Percentiles rank a stretch among this genome's conserved stretches.
Conservation (phyloP, 2,329 filamentous ascomycete species). For the Colletotrichum neosansevieriae region DNA sequence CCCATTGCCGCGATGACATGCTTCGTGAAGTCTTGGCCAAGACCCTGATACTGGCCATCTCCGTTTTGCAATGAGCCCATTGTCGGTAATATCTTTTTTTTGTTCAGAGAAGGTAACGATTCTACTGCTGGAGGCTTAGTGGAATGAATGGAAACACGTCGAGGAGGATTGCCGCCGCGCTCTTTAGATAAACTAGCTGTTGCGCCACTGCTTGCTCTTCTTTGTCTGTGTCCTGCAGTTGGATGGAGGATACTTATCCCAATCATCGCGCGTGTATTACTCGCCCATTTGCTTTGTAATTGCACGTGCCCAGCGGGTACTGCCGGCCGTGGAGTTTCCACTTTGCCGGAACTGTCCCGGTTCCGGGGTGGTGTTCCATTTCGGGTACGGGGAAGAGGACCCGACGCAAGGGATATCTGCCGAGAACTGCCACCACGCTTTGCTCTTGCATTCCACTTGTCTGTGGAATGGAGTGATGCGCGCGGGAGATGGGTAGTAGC, state of each 20-base stretch:
- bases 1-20: constrained; percentile 81
- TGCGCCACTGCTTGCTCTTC: not conserved
- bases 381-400: constrained; percentile 29
- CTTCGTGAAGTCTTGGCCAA: constrained; percentile 72
- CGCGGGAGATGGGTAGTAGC: constrained; percentile 4
- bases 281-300: constrained; percentile 13
- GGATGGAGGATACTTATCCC: constrained; percentile 17
- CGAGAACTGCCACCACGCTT: constrained; percentile 11
- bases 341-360: not conserved
- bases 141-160: not conserved
- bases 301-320: constrained; percentile 29
- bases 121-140: not conserved
- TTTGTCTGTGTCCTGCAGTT: constrained; percentile 10
- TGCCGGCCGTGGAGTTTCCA: constrained; percentile 8
- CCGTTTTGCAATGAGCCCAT: constrained; percentile 38
- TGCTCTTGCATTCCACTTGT: not conserved
- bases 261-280: constrained; percentile 24
- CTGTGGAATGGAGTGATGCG: not conserved
- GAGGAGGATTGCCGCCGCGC: not conserved
- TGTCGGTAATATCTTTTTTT: not conserved
- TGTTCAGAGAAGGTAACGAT: not conserved
- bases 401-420: constrained; percentile 27
- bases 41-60: constrained; percentile 28
- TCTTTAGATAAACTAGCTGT: constrained; percentile 7
- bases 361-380: constrained; percentile 10